Conservation (phyloP, 1,284 basidiomycete species). For the Cryptococcus deneoformans region DNA sequence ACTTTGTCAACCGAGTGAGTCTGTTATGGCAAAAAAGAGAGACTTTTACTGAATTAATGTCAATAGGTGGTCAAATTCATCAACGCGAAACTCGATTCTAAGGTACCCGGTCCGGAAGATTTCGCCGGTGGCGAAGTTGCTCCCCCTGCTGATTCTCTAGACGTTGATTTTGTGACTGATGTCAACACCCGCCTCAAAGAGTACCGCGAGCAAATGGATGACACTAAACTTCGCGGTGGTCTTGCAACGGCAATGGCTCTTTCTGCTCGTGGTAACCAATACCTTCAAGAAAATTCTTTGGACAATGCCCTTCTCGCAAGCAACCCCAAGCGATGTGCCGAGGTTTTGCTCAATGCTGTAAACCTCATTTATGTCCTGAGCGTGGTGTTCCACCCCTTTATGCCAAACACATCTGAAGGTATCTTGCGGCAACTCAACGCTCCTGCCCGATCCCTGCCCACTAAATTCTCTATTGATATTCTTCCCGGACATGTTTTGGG, state of each 20-base stretch:
- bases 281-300: conserved; percentile 87
- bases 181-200: conserved; percentile 76
- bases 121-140: conserved; percentile 55
- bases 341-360: conserved; percentile 83
- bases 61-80: conserved; percentile 75
- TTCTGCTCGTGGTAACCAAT: conserved; percentile 89
- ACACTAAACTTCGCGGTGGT: conserved; percentile 83
- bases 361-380: conserved; percentile 93
- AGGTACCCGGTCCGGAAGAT: conserved; percentile 75
- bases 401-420: conserved; percentile 82
- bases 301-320: conserved; percentile 85
- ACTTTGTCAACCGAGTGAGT: conserved; percentile 88
- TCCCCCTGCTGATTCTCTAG: conserved; percentile 55
- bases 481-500: conserved; percentile 83
- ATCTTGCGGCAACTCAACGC: conserved; percentile 90
- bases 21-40: not conserved
- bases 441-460: conserved; percentile 72
- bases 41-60: not conserved
- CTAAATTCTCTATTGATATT: conserved; percentile 69
- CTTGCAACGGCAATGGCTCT: conserved; percentile 81
- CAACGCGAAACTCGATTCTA: conserved; percentile 75
- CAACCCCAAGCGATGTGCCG: conserved; percentile 79
- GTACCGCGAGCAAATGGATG: conserved; percentile 86
- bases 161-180: conserved; percentile 75
- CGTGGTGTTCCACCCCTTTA: conserved; percentile 87